Evolutionary conservation across 208 protist species (phyloP), one percentile per base, ranked within the genome.

Genomic region (Porcisia hertigi): DNA sequence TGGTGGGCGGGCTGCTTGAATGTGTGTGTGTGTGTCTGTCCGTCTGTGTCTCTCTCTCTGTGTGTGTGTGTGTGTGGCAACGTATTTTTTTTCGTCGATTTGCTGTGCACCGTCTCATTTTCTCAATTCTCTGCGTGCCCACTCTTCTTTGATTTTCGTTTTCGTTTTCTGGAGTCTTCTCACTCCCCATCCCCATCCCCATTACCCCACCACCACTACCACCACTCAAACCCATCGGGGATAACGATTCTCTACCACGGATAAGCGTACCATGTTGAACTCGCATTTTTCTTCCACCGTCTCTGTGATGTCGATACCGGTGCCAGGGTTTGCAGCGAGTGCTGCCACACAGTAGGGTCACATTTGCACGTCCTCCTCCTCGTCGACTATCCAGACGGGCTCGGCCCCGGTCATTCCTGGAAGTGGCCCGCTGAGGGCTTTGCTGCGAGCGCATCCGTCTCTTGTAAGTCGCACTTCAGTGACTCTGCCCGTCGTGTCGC

Each of bases 401-500:
- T 14, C 39, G n/a, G 41, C 55, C 41, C 57, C 70, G 16, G 47
- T 9, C 30, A 39, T 58, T 34, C 45, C 70, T 36, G 54, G 34
- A 47, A 47, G 57, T 47, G 18, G 47, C 41, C 1, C 11, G 39
- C 41, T 64, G 3, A 77, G 70, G 30, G 30, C 30, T 82, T 75
- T 16, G 69, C 76, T 30, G 71, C 58, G 25, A 82, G 69, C 43
- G 58, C 65, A 11, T 59, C 70, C 18, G 73, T 70, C 5, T 76
- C 70, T 23, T 83, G 79, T 64, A 75, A 80, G 36, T 70, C 79
- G 1, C 79, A 80, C 74, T 83, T 83, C 53, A 75, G 74, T 11
- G 79, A 77, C 57, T 70, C 60, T 64, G 62, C 52, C 63, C 69
- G 66, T 54, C 47, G 58, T 34, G 55, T 59, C 18, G 59, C 72